These are phyloP conservation scores for Viridothelium virens DNA, from an alignment of 495 filamentous ascomycete genomes.

Conservation along the genomic window DNA sequence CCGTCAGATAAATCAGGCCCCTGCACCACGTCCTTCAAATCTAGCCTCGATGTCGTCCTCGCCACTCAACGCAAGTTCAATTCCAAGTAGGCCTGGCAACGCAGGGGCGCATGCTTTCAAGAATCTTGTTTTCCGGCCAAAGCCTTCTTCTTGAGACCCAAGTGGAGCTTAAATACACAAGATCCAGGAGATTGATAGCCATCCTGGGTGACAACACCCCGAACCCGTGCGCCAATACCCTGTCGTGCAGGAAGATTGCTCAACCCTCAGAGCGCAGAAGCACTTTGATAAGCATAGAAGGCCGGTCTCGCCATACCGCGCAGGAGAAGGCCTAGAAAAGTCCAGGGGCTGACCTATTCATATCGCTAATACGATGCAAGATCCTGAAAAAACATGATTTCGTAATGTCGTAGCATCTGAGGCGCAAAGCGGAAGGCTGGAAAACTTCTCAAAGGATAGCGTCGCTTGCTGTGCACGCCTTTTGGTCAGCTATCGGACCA, in stretches of 20 bases:
- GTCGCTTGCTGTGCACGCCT: too few species aligned
- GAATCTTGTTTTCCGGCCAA: constrained; percentile 23
- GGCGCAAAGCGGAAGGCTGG: neutral
- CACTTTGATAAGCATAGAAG: too few species aligned
- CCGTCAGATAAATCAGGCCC: neutral
- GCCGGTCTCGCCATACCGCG: too few species aligned
- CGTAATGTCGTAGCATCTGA: neutral
- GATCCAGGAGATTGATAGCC: neutral
- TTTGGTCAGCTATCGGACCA: too few species aligned
- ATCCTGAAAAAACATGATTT: neutral
- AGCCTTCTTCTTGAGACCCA: constrained; percentile 5
- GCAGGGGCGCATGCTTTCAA: constrained; percentile 11
- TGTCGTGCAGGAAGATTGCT: neutral
- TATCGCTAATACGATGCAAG: neutral
- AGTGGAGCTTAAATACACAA: neutral
- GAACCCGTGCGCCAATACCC: neutral
- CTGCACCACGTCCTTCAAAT: neutral
- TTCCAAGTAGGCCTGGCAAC: neutral
- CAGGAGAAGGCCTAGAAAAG: neutral
- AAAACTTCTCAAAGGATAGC: neutral
- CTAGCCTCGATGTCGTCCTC: neutral
- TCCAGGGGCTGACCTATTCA: neutral
- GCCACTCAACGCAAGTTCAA: neutral
- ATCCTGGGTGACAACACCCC: neutral
- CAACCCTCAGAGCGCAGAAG: too few species aligned